Conservation (phyloP, 2,329 filamentous ascomycete genomes). For the Sporothrix globosa region DNA sequence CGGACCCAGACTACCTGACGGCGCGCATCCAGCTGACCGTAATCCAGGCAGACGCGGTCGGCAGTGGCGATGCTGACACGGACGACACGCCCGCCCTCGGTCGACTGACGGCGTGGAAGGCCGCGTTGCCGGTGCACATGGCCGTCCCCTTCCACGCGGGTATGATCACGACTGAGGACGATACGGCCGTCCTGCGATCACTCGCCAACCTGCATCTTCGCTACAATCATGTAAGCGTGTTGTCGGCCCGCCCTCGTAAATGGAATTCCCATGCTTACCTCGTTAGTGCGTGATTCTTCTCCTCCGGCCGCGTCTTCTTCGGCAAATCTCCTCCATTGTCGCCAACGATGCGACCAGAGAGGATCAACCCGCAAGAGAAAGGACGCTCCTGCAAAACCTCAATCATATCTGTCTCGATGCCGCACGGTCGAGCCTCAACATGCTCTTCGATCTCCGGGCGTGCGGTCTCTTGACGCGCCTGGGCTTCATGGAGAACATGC, state of each 20-base stretch:
- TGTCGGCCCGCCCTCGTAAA: too few species aligned
- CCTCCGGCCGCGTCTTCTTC: constrained; percentile 26
- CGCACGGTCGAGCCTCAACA: constrained; percentile 18
- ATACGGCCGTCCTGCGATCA: constrained; percentile 12
- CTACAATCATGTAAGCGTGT: constrained; percentile 30
- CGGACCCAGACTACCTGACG: constrained; percentile 26
- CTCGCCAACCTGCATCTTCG: constrained; percentile 26
- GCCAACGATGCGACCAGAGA: not conserved
- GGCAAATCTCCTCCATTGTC: constrained; percentile 22
- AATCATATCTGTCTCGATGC: constrained; percentile 13
- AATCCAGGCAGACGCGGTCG: constrained; percentile 25
- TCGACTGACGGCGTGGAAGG: constrained; percentile 1
- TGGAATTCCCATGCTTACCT: not conserved
- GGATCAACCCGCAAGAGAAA: not conserved
- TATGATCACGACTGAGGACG: not conserved
- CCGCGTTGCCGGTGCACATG: constrained; percentile 5
- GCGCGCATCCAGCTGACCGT: constrained; percentile 29
- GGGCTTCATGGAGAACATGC: constrained; percentile 31
- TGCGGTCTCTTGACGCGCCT: constrained; percentile 1
- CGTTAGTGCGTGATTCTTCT: constrained; percentile 27
- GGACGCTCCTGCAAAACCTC: not conserved
- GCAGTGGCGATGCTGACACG: not conserved
- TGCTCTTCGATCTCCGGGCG: not conserved
- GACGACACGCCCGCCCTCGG: not conserved
- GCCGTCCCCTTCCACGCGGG: not conserved